These are phyloP conservation scores for Populus hybrid DNA, from an alignment of 441 rosid species.

Conservation along the genomic window DNA sequence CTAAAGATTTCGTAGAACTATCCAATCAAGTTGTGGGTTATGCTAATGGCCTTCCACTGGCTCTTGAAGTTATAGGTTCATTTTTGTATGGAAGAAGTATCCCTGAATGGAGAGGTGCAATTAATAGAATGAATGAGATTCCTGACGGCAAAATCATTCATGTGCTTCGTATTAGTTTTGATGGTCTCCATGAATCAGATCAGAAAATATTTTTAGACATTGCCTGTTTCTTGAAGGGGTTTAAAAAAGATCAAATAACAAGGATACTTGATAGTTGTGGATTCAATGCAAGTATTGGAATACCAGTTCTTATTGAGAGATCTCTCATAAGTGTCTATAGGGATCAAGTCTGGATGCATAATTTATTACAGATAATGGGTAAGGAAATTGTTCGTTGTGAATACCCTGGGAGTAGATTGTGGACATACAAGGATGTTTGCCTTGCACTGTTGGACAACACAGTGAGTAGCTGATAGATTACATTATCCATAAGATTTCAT, in stretches of 20 bases:
- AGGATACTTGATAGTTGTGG: background rate
- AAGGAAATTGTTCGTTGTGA: constrained; percentile 13
- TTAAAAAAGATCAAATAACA: background rate
- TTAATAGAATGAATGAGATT: constrained; percentile 20
- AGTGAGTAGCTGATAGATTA: too few species aligned
- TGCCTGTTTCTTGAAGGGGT: background rate
- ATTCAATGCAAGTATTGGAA: constrained; percentile 3
- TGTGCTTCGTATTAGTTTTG: constrained; percentile 14
- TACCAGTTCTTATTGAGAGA: background rate
- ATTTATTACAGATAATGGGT: constrained; percentile 21
- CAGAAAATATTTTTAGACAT: constrained; percentile 12
- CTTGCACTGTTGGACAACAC: too few species aligned
- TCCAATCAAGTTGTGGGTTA: background rate
- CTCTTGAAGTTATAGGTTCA: constrained; percentile 14
- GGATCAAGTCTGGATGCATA: constrained; percentile 12
- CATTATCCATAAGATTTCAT: too few species aligned
- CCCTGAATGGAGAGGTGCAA: constrained; percentile 28
- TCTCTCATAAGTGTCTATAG: background rate
- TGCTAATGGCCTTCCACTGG: constrained; percentile 3
- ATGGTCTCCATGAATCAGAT: constrained; percentile 2
- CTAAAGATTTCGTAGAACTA: background rate
- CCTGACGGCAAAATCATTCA: constrained; percentile 7
- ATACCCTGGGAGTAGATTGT: too few species aligned
- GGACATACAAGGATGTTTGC: too few species aligned
- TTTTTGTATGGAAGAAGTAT: constrained; percentile 6